Percentiles rank a stretch among this genome's conserved stretches.
Conservation (phyloP, 1,284 basidiomycete species). For the Sanghuangporus weigelae region DNA sequence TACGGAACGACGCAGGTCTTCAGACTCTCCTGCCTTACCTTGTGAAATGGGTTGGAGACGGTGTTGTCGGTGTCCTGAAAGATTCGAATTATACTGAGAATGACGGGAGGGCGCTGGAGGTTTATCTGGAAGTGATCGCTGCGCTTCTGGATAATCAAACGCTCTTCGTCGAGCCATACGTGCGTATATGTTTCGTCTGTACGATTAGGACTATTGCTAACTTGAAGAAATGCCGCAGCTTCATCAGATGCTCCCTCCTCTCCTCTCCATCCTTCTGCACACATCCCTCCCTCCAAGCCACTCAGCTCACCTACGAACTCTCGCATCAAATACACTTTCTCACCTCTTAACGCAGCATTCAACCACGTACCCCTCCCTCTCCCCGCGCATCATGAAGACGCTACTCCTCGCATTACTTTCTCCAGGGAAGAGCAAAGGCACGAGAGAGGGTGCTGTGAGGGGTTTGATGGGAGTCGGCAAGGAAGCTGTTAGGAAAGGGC, state of each 20-base stretch:
- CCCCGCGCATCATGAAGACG: constrained; percentile 89
- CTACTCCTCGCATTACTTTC: constrained; percentile 82
- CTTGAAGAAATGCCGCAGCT: constrained; percentile 45
- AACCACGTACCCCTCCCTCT: constrained; percentile 81
- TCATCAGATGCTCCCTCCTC: constrained; percentile 91
- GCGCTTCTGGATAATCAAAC: constrained; percentile 81
- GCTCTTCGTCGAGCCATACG: constrained; percentile 95
- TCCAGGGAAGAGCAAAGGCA: constrained; percentile 64
- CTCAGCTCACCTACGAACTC: constrained; percentile 60
- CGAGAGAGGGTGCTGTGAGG: constrained; percentile 80
- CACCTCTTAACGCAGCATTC: constrained; percentile 72
- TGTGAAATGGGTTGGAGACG: constrained; percentile 92
- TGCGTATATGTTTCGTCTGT: constrained; percentile 38
- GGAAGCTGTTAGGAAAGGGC: constrained; percentile 73
- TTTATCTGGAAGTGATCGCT: constrained; percentile 77
- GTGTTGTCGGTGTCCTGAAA: constrained; percentile 64
- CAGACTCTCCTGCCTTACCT: constrained; percentile 95
- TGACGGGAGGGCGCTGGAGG: constrained; percentile 66
- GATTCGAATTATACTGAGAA: constrained; percentile 54
- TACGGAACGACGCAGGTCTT: constrained; percentile 87
- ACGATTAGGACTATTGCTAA: background rate
- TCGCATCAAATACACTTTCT: constrained; percentile 79
- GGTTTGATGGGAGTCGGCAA: constrained; percentile 81
- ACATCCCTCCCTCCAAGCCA: constrained; percentile 66
- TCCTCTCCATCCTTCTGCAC: constrained; percentile 88